A percentile compares a stretch with the other conserved stretches of the same genome.
phyloP scores from a whole-genome alignment of 352 stramenopile genomes.

The Globisporangium cederbergense region DNA sequence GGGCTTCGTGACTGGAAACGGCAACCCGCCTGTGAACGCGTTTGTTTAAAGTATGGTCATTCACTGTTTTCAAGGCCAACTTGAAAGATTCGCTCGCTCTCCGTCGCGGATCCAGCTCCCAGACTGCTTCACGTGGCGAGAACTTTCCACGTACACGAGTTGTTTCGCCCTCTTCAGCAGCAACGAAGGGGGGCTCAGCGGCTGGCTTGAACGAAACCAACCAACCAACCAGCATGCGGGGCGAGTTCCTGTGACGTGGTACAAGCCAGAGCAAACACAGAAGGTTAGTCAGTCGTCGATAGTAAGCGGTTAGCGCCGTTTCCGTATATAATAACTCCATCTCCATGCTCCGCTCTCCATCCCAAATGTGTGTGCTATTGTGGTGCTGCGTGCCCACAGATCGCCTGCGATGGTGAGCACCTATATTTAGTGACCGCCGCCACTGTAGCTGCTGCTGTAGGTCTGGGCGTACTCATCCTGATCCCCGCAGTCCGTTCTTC shows the following conservation, averaged over 20 bases:
- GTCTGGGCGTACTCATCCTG: not conserved
- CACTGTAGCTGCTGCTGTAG: too few relatives aligned
- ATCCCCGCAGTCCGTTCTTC: not conserved
- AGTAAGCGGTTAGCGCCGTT: not conserved
- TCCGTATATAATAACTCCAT: slow-evolving; percentile 3
- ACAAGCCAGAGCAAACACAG: not conserved
- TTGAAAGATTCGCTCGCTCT: not conserved
- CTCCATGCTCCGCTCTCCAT: not conserved
- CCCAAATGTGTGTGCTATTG: not conserved
- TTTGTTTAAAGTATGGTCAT: slow-evolving; percentile 13
- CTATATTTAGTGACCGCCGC: not conserved
- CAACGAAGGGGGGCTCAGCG: not conserved
- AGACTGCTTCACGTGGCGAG: not conserved
- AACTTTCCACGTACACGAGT: not conserved
- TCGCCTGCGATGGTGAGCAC: slow-evolving; percentile 5
- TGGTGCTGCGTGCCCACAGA: not conserved
- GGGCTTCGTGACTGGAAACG: slow-evolving; percentile 17
- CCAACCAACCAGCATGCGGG: not conserved
- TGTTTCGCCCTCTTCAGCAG: too few relatives aligned
- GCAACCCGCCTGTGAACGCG: slow-evolving; percentile 16
- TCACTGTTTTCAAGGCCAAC: too few relatives aligned
- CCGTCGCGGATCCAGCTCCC: not conserved
- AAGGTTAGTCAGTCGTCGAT: not conserved
- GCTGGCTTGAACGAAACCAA: slow-evolving; percentile 6
- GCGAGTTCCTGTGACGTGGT: not conserved